Evolutionary conservation across 2,329 filamentous ascomycete species (phyloP), one percentile per base, ranked within the genome.

Genomic region (Pestalotiopsis fici): DNA sequence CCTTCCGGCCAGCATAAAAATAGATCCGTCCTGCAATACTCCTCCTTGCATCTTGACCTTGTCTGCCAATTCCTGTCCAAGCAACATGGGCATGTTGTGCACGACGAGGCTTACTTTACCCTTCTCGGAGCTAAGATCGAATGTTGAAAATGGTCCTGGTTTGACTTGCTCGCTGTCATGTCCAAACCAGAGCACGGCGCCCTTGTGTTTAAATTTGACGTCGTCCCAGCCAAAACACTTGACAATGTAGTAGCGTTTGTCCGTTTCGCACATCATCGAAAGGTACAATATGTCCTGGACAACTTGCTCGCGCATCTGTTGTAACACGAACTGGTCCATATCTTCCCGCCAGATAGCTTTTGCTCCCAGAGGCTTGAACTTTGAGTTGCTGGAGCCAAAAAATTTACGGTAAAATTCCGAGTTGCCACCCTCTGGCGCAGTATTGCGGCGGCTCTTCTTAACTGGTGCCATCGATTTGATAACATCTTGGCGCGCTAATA

Each of bases 281-380:
- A 85, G 70, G 68, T 82, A 76, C 4, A 83, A 65, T 12, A 92
- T 75, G 0, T 83, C 77, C 23, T 86, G 80, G 1, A 82, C 77
- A 21, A 85, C 79, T 1, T 81, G 77, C 4, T 81, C 76, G 4
- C 86, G 83, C 77, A 90, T 79, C 67, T 85, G 77, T 5, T 81
- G 75, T 3, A 90, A 77, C 0, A 91, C 72, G 28, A 86, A 79
- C 0, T 79, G 76, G 39, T 84, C 80, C 88, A 91, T 91, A 70
- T 90, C 87, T 4, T 78, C 54, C 35, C 88, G 83, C 83, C 83
- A 88, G 27, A 80, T 76, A 9, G 78, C 76, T n/a, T 65, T 68
- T 1, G 15, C 7, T 0, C 39, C 21, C 28, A 74, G 21, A 15
- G 11, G 18, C 5, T 27, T 64, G 56, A 73, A 74, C 18, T 62